A percentile compares a stretch with the other conserved stretches of the same genome.
These are phyloP conservation scores for Chytriomyces sp. DNA, from an alignment of 192 early-diverging fungal genomes.

Conservation along the genomic window DNA sequence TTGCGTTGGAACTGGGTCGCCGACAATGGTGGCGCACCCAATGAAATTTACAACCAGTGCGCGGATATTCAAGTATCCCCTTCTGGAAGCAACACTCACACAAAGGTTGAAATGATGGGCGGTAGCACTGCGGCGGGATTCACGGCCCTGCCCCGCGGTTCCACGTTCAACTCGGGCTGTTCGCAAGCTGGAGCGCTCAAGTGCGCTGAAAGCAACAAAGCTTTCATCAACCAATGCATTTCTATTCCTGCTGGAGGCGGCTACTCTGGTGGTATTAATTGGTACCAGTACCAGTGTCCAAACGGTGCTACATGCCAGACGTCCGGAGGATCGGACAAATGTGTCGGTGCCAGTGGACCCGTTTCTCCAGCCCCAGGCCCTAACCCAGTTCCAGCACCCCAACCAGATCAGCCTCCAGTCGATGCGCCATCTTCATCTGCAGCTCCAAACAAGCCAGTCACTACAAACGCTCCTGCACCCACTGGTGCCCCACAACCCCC, in stretches of 20 bases:
- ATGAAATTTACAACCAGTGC: constrained; percentile 31
- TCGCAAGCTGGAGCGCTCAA: neutral
- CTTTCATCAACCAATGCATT: constrained; percentile 21
- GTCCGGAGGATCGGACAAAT: neutral
- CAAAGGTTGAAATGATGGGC: neutral
- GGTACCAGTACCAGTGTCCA: constrained; percentile 11
- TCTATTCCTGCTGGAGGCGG: constrained; percentile 3
- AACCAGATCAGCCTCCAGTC: too few species aligned
- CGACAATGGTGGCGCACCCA: constrained; percentile 19
- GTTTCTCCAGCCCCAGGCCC: neutral
- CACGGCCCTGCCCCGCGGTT: too few species aligned
- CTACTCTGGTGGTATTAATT: neutral
- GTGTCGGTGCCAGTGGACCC: constrained; percentile 9
- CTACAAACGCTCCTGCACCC: neutral
- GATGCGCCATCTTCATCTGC: too few species aligned
- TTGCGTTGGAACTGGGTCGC: constrained; percentile 21
- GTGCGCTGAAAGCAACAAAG: neutral
- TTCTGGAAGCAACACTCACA: neutral
- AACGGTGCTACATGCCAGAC: neutral
- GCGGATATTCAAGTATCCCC: neutral
- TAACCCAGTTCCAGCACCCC: too few species aligned
- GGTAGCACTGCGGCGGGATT: neutral
- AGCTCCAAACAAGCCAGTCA: too few species aligned
- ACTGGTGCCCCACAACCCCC: neutral
- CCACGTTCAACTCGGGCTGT: neutral